Conservation (phyloP, 768 basidiomycete species). For the Podaxis carcinomalis region DNA sequence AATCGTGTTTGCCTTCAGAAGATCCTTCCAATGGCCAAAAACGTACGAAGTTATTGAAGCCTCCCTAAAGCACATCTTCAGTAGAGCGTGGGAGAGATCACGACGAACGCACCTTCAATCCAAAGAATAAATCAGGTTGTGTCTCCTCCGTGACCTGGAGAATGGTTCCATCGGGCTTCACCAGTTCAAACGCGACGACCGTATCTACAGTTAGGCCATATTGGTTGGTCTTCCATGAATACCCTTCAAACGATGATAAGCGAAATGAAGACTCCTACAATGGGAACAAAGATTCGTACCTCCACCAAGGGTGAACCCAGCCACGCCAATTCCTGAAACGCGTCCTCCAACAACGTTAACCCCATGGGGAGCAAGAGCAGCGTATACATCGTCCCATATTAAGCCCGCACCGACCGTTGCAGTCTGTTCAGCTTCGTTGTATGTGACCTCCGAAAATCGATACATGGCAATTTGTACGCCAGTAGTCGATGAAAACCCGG, state of each 20-base stretch:
- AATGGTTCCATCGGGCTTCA: constrained; percentile 48
- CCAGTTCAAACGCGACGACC: constrained; percentile 51
- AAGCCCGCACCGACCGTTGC: constrained; percentile 40
- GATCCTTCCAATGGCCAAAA: neutral
- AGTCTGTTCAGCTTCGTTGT: constrained; percentile 34
- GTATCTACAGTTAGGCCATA: constrained; percentile 57
- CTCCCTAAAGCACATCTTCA: constrained; percentile 36
- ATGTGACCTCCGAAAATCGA: constrained; percentile 41
- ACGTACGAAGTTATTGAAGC: constrained; percentile 54
- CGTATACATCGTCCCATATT: constrained; percentile 66
- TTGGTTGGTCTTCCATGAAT: constrained; percentile 62
- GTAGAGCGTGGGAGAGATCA: neutral
- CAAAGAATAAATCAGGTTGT: constrained; percentile 37
- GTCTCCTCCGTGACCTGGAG: constrained; percentile 28
- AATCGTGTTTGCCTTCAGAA: neutral
- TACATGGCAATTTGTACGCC: constrained; percentile 58
- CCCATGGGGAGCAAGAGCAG: constrained; percentile 40
- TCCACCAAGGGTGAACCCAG: constrained; percentile 57
- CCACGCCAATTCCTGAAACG: constrained; percentile 55
- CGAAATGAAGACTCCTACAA: constrained; percentile 9
- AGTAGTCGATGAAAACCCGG: constrained; percentile 53
- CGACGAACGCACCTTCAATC: constrained; percentile 15
- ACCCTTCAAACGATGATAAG: constrained; percentile 39
- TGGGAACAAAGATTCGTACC: constrained; percentile 20
- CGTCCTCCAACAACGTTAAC: constrained; percentile 59